A percentile compares a stretch with the other conserved stretches of the same genome.
These are phyloP conservation scores for Paspalum notatum DNA, from an alignment of 176 grass and related monocot species.

Conservation along the genomic window DNA sequence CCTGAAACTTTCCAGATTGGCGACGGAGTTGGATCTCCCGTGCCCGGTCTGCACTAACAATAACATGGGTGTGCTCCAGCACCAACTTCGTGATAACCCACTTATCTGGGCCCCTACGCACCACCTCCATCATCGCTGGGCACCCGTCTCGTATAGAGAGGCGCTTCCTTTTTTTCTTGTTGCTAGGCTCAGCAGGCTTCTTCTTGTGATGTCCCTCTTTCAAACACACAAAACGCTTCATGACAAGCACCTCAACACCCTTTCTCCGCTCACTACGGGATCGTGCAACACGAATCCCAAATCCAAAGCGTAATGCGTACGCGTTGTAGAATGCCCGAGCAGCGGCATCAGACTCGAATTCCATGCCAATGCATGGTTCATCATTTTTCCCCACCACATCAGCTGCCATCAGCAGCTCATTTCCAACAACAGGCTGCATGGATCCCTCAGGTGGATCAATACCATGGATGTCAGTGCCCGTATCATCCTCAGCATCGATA, in stretches of 20 bases:
- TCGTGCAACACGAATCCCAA: conserved; percentile 89
- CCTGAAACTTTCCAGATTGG: conserved; percentile 64
- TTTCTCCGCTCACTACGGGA: conserved; percentile 84
- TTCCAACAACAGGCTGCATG: conserved; percentile 25
- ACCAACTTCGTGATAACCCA: conserved; percentile 84
- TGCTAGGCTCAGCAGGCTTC: conserved; percentile 48
- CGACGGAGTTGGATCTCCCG: conserved; percentile 68
- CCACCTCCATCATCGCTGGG: conserved; percentile 96
- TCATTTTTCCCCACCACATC: conserved; percentile 49
- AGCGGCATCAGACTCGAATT: conserved; percentile 75
- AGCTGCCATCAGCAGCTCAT: conserved; percentile 41
- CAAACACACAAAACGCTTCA: conserved; percentile 97
- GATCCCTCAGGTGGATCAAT: conserved; percentile 27
- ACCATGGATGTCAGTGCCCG: conserved; percentile 19
- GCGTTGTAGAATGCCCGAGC: conserved; percentile 76
- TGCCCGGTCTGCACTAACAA: conserved; percentile 73
- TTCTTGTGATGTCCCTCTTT: conserved; percentile 99
- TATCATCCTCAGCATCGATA: conserved; percentile 62
- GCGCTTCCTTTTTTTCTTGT: conserved; percentile 86
- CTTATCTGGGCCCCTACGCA: conserved; percentile 61
- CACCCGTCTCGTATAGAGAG: conserved; percentile 91
- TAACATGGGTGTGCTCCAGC: conserved; percentile 83
- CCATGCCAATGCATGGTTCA: conserved; percentile 72
- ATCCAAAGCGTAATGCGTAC: conserved; percentile 66
- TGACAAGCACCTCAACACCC: conserved; percentile 77